phyloP scores from a whole-genome alignment of 1,284 basidiomycete species.

The Agaricales sp. region DNA sequence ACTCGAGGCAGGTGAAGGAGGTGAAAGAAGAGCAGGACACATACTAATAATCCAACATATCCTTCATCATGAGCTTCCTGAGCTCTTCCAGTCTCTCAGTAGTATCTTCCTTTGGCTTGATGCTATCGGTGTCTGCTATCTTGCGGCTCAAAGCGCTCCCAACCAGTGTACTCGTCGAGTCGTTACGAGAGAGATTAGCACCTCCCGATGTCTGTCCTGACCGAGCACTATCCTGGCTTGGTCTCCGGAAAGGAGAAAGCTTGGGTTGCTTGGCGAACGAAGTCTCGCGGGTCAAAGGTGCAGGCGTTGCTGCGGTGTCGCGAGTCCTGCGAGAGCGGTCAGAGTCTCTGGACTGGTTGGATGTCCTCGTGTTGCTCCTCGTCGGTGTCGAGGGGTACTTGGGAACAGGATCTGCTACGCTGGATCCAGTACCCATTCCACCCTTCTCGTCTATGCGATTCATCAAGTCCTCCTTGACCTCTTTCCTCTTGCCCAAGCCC shows the following conservation, averaged over 20 bases:
- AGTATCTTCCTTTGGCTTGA: conserved; percentile 46
- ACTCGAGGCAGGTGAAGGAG: conserved; percentile 8
- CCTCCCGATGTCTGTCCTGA: too few relatives aligned
- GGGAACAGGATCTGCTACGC: background rate
- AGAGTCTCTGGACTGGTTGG: conserved; percentile 8
- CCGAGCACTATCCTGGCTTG: conserved; percentile 6
- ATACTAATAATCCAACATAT: conserved; percentile 79
- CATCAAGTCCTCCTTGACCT: background rate
- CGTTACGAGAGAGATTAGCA: conserved; percentile 38
- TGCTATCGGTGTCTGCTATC: conserved; percentile 47
- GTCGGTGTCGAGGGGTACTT: background rate
- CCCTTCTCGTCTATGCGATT: background rate
- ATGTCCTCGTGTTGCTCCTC: conserved; percentile 13
- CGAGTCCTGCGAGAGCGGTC: background rate
- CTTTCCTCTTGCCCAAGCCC: conserved; percentile 24
- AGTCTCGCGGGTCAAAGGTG: conserved; percentile 2
- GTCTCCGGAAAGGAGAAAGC: background rate
- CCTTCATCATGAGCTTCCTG: conserved; percentile 60
- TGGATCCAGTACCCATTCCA: background rate
- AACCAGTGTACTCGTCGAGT: conserved; percentile 61
- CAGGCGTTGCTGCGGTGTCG: conserved; percentile 4
- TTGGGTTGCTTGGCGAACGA: conserved; percentile 5
- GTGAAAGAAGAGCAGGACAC: conserved; percentile 20
- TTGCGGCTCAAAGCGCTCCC: conserved; percentile 63
- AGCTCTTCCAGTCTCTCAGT: conserved; percentile 54